These are phyloP conservation scores for Scalesia atractyloides DNA, from an alignment of 129 eudicot species.

Conservation along the genomic window DNA sequence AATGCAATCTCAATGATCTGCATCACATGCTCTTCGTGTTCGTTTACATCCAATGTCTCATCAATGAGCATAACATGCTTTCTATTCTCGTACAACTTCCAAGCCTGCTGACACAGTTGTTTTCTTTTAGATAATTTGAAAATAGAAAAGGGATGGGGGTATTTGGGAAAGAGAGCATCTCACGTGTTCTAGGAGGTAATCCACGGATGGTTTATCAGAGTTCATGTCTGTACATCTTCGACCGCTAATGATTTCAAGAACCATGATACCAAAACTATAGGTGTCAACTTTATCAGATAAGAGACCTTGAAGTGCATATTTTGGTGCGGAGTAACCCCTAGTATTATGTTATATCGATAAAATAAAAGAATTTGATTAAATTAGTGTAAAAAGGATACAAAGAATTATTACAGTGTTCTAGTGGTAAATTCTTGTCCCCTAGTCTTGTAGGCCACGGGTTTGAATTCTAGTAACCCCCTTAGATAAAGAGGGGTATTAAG, in stretches of 20 bases:
- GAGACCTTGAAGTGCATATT: constrained; percentile 69
- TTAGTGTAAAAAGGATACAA: too few species aligned
- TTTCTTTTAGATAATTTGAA: not conserved
- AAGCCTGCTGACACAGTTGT: constrained; percentile 44
- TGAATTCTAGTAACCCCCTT: too few species aligned
- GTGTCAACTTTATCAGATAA: constrained; percentile 79
- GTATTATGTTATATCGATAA: not conserved
- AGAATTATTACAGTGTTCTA: too few species aligned
- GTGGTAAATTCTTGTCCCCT: too few species aligned
- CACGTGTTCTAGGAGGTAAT: constrained; percentile 66
- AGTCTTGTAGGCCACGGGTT: too few species aligned
- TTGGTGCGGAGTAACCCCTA: constrained; percentile 84
- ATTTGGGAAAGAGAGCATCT: constrained; percentile 3
- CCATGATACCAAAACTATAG: constrained; percentile 71
- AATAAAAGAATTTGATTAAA: not conserved
- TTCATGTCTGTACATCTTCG: constrained; percentile 49
- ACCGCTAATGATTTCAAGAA: constrained; percentile 75
- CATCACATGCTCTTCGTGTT: constrained; percentile 44
- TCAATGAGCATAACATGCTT: constrained; percentile 44
- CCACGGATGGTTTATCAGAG: constrained; percentile 37
- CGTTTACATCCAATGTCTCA: constrained; percentile 44
- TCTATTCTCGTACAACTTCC: constrained; percentile 57
- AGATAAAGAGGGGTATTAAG: too few species aligned
- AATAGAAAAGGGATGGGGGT: not conserved
- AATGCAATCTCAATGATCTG: constrained; percentile 62